Base-by-base conservation (phyloP, 2,329 filamentous ascomycete genomes). In the Septoria linicola region DNA sequence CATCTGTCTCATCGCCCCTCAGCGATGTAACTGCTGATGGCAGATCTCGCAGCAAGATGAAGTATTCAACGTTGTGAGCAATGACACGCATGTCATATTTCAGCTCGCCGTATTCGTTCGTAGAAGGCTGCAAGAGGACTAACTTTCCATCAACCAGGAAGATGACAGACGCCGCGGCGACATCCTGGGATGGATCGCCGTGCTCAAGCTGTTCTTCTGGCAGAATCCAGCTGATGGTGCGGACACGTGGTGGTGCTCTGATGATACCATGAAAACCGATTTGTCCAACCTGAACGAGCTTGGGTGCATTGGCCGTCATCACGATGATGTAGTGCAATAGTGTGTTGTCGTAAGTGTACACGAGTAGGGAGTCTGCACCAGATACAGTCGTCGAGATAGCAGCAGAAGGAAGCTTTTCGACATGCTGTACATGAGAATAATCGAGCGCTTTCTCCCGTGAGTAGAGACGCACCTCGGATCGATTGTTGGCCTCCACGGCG, bases 21-120 rank as follows among this genome's bases (percentile, higher is more conserved):
- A 63, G 53, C 4, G 57, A 54, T 23, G 58, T 58, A 2, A 61
- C 53, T n/a, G 54, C 54, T 8, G 54, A 50, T 32, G 60, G 62
- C 63, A 95, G 88, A 65, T 99, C 93, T 58, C 91, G 84, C 83
- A 95, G 95, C 62, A 93, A 83, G 47, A 86, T 85, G 68, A 96
- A 96, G 64, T 93, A 97, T 68, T 99, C 93, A 34, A 97, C 90
- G 63, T 95, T 95, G 63, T 96, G 89, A 10, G 91, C 90, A 66
- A 99, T 87, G 53, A 97, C 87, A 8, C 91, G 87, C 93, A 99
- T 99, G 66, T 97, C 92, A 66, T 99, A 99, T 73, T 96, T 97
- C 44, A 96, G 78, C 61, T 90, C 87, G 4, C 88, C 88, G 36
- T 87, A 82, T 41, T 88, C 87, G 44, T 88, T 91, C 4, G 89